These are phyloP conservation scores for Paraleonurus japonicus DNA, from an alignment of 257 asterid species.

Conservation along the genomic window DNA sequence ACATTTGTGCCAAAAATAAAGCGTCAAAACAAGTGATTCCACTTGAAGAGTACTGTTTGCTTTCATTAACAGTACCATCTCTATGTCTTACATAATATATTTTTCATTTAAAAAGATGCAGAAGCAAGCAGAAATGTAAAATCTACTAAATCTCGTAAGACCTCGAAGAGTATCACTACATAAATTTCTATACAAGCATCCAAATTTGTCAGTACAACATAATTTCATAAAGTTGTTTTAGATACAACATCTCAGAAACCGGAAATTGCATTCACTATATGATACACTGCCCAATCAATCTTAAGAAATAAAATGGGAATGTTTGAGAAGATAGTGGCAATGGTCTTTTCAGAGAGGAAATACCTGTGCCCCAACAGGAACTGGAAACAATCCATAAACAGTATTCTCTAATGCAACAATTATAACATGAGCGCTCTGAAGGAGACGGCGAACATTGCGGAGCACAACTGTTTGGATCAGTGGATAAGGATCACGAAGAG, in stretches of 20 bases:
- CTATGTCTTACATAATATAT: background rate
- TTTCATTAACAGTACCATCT: background rate
- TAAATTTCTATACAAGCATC: constrained; percentile 6
- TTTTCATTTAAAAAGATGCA: constrained; percentile 14
- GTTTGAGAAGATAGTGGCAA: constrained; percentile 5
- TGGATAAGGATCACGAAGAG: constrained; percentile 92
- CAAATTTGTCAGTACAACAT: background rate
- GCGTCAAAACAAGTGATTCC: constrained; percentile 9
- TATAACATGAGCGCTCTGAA: constrained; percentile 59
- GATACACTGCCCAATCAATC: constrained; percentile 8
- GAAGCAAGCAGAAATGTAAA: background rate
- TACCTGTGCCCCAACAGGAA: constrained; percentile 99
- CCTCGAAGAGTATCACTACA: constrained; percentile 5
- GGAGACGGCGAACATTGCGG: constrained; percentile 80
- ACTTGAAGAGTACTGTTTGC: background rate
- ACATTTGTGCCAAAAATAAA: background rate
- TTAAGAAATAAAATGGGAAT: constrained; percentile 1
- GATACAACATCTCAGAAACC: constrained; percentile 8
- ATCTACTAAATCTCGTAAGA: background rate
- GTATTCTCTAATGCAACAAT: constrained; percentile 79
- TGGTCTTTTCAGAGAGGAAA: constrained; percentile 18
- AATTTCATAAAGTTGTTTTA: constrained; percentile 4
- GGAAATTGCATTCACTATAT: constrained; percentile 12
- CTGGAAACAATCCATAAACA: constrained; percentile 90
- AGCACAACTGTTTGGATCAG: constrained; percentile 91